Evolutionary conservation across 768 basidiomycete genomes (phyloP).

Genomic region (Mycena haematopus): DNA sequence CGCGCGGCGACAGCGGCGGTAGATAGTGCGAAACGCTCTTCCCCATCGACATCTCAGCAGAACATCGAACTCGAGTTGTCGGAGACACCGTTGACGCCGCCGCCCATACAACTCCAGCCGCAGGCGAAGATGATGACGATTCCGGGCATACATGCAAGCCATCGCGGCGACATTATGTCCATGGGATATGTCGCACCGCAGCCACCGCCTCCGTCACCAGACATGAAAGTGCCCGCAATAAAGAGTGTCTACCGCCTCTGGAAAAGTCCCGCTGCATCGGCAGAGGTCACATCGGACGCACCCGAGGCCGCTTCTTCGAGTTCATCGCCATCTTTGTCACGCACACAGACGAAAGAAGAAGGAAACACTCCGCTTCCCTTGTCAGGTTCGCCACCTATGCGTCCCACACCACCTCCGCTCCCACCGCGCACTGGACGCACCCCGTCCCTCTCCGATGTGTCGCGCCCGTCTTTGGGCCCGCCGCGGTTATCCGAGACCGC

Average conservation of each 20-base stretch:
- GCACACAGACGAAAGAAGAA: constrained; percentile 7
- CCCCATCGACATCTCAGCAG: constrained; percentile 10
- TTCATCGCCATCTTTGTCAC: constrained; percentile 18
- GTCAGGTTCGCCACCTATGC: constrained; percentile 12
- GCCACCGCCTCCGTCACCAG: constrained; percentile 42
- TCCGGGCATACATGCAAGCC: constrained; percentile 85
- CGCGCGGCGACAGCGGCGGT: constrained; percentile 15
- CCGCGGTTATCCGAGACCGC: constrained; percentile 30
- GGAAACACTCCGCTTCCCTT: constrained; percentile 17
- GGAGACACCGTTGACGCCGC: constrained; percentile 38
- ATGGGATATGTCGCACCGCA: constrained; percentile 73
- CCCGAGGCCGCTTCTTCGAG: constrained; percentile 15
- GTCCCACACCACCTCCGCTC: constrained; percentile 47
- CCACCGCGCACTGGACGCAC: constrained; percentile 50
- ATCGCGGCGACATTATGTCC: constrained; percentile 86
- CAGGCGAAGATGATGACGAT: constrained; percentile 85
- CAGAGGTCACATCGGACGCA: constrained; percentile 13
- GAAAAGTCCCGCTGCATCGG: constrained; percentile 57
- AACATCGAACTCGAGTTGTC: constrained; percentile 7
- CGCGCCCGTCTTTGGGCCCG: constrained; percentile 36
- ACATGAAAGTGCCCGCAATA: constrained; percentile 53
- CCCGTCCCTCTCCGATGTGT: constrained; percentile 35
- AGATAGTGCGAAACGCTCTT: not conserved
- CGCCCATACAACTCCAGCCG: constrained; percentile 78
- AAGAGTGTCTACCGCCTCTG: constrained; percentile 78